phyloP scores from a whole-genome alignment of 768 basidiomycete genomes.

The Tremella mesenterica region DNA sequence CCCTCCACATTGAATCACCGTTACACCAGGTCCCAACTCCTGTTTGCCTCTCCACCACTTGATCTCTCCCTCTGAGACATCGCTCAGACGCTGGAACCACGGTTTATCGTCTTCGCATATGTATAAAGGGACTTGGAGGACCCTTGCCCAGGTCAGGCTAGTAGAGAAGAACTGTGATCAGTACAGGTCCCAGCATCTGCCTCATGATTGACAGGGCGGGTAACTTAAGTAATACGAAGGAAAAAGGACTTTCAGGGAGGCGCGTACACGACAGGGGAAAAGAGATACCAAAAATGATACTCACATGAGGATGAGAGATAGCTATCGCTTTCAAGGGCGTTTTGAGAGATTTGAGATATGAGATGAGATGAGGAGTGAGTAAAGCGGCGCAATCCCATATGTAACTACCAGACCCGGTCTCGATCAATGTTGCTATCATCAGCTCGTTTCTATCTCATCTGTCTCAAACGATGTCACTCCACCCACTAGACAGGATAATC shows the following conservation, averaged over 20 bases:
- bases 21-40: conserved; percentile 22
- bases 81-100: conserved; percentile 35
- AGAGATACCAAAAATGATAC: neutral
- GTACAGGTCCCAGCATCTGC: neutral
- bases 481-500: too few relatives aligned
- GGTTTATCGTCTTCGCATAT: conserved; percentile 30
- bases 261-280: neutral
- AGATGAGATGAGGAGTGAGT: conserved; percentile 23
- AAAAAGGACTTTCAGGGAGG: too few relatives aligned
- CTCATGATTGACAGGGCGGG: neutral
- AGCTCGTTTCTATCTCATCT: neutral
- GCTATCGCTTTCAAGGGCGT: conserved; percentile 37
- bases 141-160: conserved; percentile 38
- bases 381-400: conserved; percentile 43
- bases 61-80: conserved; percentile 25
- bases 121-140: conserved; percentile 34
- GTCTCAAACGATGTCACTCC: too few relatives aligned
- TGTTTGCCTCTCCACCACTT: conserved; percentile 27
- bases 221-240: neutral
- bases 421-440: conserved; percentile 33
- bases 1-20: conserved; percentile 41
- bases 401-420: conserved; percentile 33
- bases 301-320: conserved; percentile 43
- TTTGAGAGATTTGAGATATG: conserved; percentile 14
- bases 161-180: conserved; percentile 39